Evolutionary conservation across 2,329 filamentous ascomycete genomes (phyloP).

Genomic region (Uncinocarpus reesii): DNA sequence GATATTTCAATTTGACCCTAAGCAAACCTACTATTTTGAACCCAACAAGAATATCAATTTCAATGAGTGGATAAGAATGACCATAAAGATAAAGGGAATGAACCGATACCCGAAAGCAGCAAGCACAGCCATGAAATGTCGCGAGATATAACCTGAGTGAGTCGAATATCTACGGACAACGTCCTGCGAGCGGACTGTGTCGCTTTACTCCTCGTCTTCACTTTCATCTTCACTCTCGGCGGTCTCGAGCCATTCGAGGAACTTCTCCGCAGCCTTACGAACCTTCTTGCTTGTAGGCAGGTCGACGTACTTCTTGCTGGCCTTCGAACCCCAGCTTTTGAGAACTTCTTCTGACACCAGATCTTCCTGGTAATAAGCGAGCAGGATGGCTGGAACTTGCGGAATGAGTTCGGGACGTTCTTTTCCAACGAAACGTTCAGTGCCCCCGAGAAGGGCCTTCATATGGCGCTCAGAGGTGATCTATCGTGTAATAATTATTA

Average conservation of each 20-base stretch:
- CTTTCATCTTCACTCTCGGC: constrained; percentile 63
- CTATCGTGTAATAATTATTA: constrained; percentile 43
- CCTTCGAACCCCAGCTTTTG: constrained; percentile 83
- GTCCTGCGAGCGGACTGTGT: constrained; percentile 1
- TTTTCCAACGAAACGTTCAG: constrained; percentile 80
- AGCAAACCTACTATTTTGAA: neutral
- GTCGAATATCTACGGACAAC: neutral
- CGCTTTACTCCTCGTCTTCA: constrained; percentile 45
- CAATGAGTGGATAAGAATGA: neutral
- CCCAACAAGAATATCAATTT: neutral
- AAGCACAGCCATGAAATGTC: neutral
- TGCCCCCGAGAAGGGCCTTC: constrained; percentile 88
- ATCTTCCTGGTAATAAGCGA: constrained; percentile 84
- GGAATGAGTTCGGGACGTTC: constrained; percentile 69
- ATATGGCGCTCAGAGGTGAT: constrained; percentile 86
- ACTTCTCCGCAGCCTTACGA: constrained; percentile 84
- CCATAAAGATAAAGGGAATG: neutral
- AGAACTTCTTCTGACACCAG: constrained; percentile 79
- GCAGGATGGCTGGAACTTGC: constrained; percentile 73
- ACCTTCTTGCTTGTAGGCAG: constrained; percentile 84
- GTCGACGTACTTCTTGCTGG: constrained; percentile 97
- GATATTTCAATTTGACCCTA: constrained; percentile 8
- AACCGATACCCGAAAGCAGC: neutral
- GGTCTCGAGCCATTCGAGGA: constrained; percentile 86
- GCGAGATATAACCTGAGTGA: neutral